A percentile compares a stretch with the other conserved stretches of the same genome.
phyloP scores from a whole-genome alignment of 176 grass and related monocot species.

The Carex myosuroides region DNA sequence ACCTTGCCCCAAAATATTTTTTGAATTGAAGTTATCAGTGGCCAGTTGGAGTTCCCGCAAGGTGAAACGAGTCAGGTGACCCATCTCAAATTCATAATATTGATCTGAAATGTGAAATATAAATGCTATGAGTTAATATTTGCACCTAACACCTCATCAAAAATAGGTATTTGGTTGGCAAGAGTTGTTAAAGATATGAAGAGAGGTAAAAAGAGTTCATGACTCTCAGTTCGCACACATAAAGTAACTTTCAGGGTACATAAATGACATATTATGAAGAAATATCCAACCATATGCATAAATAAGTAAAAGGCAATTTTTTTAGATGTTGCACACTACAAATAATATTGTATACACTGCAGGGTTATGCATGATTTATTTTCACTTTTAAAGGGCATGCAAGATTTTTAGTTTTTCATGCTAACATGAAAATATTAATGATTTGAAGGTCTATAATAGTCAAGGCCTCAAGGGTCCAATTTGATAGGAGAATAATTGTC shows the following conservation, averaged over 20 bases:
- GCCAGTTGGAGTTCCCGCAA: constrained; percentile 80
- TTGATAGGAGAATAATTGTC: background rate
- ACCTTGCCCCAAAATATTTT: constrained; percentile 87
- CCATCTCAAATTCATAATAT: constrained; percentile 85
- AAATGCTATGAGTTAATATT: background rate
- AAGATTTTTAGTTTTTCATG: background rate
- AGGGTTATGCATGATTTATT: background rate
- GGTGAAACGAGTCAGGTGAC: constrained; percentile 73
- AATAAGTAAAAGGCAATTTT: background rate
- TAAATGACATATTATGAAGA: background rate
- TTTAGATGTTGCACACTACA: background rate
- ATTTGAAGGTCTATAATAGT: background rate
- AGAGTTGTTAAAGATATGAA: background rate
- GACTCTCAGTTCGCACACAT: background rate
- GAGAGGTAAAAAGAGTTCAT: background rate
- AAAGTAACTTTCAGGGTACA: background rate
- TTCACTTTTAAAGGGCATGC: background rate
- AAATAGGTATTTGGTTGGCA: background rate
- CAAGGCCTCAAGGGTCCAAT: background rate
- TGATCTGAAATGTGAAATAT: constrained; percentile 45
- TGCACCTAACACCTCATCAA: background rate
- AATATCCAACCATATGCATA: background rate
- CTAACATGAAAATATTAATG: background rate
- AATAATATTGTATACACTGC: background rate
- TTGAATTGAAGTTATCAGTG: constrained; percentile 67